A percentile compares a stretch with the other conserved stretches of the same genome.
phyloP scores from a whole-genome alignment of 768 basidiomycete genomes.

The Infundibulicybe gibba region DNA sequence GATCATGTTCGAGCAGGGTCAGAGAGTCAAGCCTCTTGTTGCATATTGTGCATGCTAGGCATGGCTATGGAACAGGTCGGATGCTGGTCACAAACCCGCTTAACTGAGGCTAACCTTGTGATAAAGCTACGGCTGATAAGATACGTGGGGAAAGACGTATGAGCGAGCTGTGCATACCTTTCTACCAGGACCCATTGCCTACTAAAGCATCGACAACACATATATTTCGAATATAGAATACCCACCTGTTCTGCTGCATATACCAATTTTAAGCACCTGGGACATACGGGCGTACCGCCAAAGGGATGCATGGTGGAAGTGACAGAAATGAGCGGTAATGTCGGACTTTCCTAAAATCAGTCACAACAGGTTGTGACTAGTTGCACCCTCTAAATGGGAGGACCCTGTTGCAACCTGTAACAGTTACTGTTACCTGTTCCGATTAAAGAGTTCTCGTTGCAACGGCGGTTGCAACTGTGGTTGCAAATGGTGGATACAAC shows the following conservation, averaged over 20 bases:
- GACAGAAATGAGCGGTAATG: too few relatives aligned
- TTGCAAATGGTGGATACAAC: too few relatives aligned
- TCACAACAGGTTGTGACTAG: too few relatives aligned
- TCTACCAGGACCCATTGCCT: slow-evolving; percentile 86
- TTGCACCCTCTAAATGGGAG: too few relatives aligned
- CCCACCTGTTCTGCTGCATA: slow-evolving; percentile 87
- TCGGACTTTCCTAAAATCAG: too few relatives aligned
- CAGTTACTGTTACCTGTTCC: too few relatives aligned
- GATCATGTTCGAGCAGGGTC: slow-evolving; percentile 78
- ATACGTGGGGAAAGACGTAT: slow-evolving; percentile 2
- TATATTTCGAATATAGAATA: neutral
- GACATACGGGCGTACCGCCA: slow-evolving; percentile 68
- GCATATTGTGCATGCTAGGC: slow-evolving; percentile 75
- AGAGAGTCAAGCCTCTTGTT: slow-evolving; percentile 76
- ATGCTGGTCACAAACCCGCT: neutral
- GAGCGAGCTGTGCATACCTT: slow-evolving; percentile 49
- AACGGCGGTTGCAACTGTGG: too few relatives aligned
- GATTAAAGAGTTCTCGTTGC: too few relatives aligned
- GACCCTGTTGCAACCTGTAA: too few relatives aligned
- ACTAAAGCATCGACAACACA: slow-evolving; percentile 7
- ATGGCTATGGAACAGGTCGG: slow-evolving; percentile 47
- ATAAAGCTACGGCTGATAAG: slow-evolving; percentile 50
- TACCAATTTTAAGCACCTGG: slow-evolving; percentile 70
- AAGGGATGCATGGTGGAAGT: slow-evolving; percentile 70
- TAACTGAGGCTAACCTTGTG: slow-evolving; percentile 55